Base-by-base conservation (phyloP, 129 eudicot species). In the Ambrosia trifida region DNA sequence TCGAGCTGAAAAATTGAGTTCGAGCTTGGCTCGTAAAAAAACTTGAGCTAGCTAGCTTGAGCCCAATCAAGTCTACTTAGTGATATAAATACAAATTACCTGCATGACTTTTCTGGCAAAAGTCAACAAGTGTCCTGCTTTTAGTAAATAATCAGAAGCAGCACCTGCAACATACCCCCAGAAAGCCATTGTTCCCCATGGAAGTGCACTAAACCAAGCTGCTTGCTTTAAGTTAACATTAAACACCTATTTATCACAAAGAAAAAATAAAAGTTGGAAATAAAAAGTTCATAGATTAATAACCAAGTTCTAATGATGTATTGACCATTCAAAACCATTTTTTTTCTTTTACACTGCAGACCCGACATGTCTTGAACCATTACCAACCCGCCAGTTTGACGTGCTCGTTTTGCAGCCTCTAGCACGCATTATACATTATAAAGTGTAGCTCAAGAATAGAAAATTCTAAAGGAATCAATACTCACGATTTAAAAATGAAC, bases 171-270 rank as follows among this genome's bases (percentile, higher is more conserved):
- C 69, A 73, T 84, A 94, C 81, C 99, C 95, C 51, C 97, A 87
- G 58, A 94, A 67, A 7, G 99, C 99, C 99, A 94, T 94, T 72
- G 95, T 85, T 69, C 99, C 99, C 99, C 99, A 94, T 16, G 99
- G 99, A 41, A 94, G 88, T 4, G 99, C 99, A 79, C 99, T 94
- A 75, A 94, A 94, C 99, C 99, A 90, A 56, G 99, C 99, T 53
- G 99, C 99, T 84, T 94, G 96, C 85, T 82, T 94, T 78, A 94
- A 77, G 83, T 94, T 88, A 33, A 90, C 96, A 58, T 84, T 78
- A 46, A 90, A 88, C 58, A 94, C 99, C 99, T 90, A 68, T 66
- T 66, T 12, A 47, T 28, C 65, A 46, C 43, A 32, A 61, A 16
- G 47, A 11, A 28, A 11, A 5, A 7, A 18, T 0, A 6, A 9